These are phyloP conservation scores for Kwoniella bestiolae DNA, from an alignment of 768 basidiomycete species.

Conservation along the genomic window DNA sequence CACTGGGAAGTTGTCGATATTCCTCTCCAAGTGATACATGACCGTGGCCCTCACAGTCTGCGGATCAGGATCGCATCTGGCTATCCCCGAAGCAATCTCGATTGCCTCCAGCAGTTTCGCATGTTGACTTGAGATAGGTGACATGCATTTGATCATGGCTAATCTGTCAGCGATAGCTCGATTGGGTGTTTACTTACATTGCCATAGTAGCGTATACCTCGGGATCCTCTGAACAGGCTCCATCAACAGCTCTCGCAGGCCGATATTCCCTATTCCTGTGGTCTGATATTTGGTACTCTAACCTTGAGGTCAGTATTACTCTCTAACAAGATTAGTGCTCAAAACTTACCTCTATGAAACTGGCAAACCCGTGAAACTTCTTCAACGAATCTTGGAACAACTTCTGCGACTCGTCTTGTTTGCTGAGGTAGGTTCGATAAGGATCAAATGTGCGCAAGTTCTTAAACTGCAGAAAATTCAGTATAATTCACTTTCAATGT, in stretches of 20 bases:
- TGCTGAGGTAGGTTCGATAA: conserved; percentile 87
- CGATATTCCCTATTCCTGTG: conserved; percentile 70
- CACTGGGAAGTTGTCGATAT: conserved; percentile 85
- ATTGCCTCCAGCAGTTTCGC: conserved; percentile 80
- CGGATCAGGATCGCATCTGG: conserved; percentile 86
- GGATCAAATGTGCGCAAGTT: conserved; percentile 82
- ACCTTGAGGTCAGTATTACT: conserved; percentile 57
- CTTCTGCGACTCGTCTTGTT: conserved; percentile 87
- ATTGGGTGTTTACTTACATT: conserved; percentile 57
- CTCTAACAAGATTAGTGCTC: not conserved
- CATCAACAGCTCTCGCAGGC: conserved; percentile 88
- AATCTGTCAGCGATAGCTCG: conserved; percentile 3
- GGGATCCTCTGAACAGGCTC: conserved; percentile 96
- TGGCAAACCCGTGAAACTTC: conserved; percentile 73
- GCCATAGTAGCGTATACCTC: conserved; percentile 88
- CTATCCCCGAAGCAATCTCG: conserved; percentile 86
- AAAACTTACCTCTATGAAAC: conserved; percentile 85
- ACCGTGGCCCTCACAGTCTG: conserved; percentile 86
- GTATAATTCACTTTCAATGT: not conserved
- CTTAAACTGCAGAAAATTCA: conserved; percentile 64
- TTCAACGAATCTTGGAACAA: conserved; percentile 82
- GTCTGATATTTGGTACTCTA: conserved; percentile 67
- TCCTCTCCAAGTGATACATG: conserved; percentile 80
- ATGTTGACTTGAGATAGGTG: conserved; percentile 74
- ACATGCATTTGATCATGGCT: conserved; percentile 90